Evolutionary conservation across 2,329 filamentous ascomycete genomes (phyloP).

Genomic region (Neofusicoccum parvum): DNA sequence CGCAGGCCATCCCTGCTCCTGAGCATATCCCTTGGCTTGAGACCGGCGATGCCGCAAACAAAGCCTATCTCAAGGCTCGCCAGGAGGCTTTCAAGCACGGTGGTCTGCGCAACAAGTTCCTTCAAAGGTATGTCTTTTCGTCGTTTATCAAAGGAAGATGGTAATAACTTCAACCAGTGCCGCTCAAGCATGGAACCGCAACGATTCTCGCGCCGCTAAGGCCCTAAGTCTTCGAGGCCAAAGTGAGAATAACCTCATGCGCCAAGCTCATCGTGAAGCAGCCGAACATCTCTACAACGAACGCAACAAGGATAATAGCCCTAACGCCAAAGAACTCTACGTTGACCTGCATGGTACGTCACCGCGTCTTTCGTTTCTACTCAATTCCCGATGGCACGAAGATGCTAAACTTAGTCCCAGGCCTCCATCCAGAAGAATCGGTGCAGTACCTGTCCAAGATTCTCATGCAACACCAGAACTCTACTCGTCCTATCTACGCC

Average conservation of each 20-base stretch:
- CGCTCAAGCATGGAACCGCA: slow-evolving; percentile 97
- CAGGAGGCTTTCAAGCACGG: slow-evolving; percentile 97
- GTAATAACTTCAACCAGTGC: slow-evolving; percentile 59
- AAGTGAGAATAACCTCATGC: slow-evolving; percentile 96
- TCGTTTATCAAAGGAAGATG: background rate
- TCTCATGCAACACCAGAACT: slow-evolving; percentile 78
- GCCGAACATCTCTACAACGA: slow-evolving; percentile 91
- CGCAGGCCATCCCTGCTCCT: slow-evolving; percentile 81
- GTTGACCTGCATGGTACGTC: slow-evolving; percentile 78
- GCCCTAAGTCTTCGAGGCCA: slow-evolving; percentile 91
- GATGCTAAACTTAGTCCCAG: slow-evolving; percentile 27
- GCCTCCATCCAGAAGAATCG: slow-evolving; percentile 97
- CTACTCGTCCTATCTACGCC: slow-evolving; percentile 77
- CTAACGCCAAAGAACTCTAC: slow-evolving; percentile 72
- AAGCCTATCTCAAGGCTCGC: slow-evolving; percentile 90
- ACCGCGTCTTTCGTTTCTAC: background rate
- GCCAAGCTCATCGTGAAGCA: slow-evolving; percentile 92
- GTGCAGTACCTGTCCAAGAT: slow-evolving; percentile 91
- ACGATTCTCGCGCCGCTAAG: slow-evolving; percentile 94
- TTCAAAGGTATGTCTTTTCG: slow-evolving; percentile 71
- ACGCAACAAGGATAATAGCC: slow-evolving; percentile 71
- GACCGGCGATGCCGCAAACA: slow-evolving; percentile 87
- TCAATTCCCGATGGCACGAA: background rate
- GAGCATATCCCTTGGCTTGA: slow-evolving; percentile 96
- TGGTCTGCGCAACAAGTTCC: slow-evolving; percentile 91